Base-by-base conservation (phyloP, 176 grass and related monocot species). In the Hordeum marinum region DNA sequence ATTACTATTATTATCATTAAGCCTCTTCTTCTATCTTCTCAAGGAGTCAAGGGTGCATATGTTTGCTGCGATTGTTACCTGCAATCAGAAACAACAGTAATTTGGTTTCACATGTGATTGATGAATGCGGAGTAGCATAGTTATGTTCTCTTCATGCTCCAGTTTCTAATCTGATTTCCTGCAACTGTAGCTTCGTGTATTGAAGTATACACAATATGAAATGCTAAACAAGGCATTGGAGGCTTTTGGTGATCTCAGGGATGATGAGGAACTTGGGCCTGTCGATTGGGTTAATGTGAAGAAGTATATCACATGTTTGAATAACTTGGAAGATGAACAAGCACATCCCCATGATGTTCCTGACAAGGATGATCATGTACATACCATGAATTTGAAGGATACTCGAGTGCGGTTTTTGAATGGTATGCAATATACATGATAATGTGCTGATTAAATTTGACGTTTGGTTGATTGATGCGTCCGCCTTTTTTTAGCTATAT, bases 221-320 rank as follows among this genome's bases (percentile, higher is more conserved):
- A 94, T 98, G 96, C 58, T 90, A 84, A 95, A 95, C 36, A 98
- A 93, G 84, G 96, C 96, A 68, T 79, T 94, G 27, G 96, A 98
- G 78, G 86, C 83, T 58, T 98, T 98, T 88, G 72, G 89, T 63
- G 96, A 98, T 63, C 90, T 98, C 72, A 78, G 89, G 84, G 96
- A 98, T 90, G 96, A 98, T 57, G 91, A 98, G 80, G 96, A 98
- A 88, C 91, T 98, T 80, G 96, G 96, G 60, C 96, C 93, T 76
- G 91, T 89, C 79, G 96, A 98, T 65, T 98, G 96, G 96, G 31
- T 85, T 31, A 95, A 81, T 75, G 93, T 98, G 70, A 91, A 84
- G 72, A 90, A 81, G 83, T 85, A 98, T 64, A 98, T 98, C 31
- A 93, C 91, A 83, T 98, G 96, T 75, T 93, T 98, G 85, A 91